Conservation (phyloP, 2,329 filamentous ascomycete genomes). For the Alternaria rosae region DNA sequence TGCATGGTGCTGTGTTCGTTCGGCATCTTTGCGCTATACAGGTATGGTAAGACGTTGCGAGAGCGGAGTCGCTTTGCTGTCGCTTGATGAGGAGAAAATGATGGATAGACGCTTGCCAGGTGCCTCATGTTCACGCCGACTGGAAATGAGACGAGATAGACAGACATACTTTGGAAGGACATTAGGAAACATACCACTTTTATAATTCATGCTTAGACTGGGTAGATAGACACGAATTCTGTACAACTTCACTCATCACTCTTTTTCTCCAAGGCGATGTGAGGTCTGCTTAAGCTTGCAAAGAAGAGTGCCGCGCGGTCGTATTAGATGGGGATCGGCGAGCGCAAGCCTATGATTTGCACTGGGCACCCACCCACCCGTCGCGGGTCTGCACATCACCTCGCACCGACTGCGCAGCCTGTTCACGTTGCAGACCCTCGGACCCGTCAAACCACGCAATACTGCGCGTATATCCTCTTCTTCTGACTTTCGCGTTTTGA, state of each 20-base stretch:
- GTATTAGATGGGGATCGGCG: slow-evolving; percentile 16
- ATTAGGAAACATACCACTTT: not conserved
- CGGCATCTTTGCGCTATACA: slow-evolving; percentile 66
- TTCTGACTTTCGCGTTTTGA: too few species aligned
- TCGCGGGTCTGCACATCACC: not conserved
- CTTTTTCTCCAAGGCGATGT: not conserved
- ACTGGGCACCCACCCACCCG: slow-evolving; percentile 1
- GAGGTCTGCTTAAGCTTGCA: slow-evolving; percentile 4
- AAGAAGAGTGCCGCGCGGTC: slow-evolving; percentile 1
- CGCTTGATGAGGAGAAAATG: slow-evolving; percentile 5
- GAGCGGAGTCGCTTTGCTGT: slow-evolving; percentile 65
- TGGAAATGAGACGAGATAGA: not conserved
- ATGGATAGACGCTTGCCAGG: not conserved
- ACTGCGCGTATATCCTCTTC: not conserved
- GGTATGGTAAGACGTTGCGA: slow-evolving; percentile 63
- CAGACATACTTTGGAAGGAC: not conserved
- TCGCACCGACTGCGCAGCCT: not conserved
- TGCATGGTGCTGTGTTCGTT: slow-evolving; percentile 53
- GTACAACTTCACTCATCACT: not conserved
- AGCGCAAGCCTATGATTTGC: slow-evolving; percentile 9
- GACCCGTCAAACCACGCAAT: not conserved
- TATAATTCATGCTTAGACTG: not conserved
- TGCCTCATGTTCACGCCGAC: not conserved
- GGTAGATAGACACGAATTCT: not conserved
- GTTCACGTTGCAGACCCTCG: not conserved